Percentiles rank a stretch among this genome's conserved stretches.
These are phyloP conservation scores for Kwoniella sp. DNA, from an alignment of 768 basidiomycete genomes.

Conservation along the genomic window DNA sequence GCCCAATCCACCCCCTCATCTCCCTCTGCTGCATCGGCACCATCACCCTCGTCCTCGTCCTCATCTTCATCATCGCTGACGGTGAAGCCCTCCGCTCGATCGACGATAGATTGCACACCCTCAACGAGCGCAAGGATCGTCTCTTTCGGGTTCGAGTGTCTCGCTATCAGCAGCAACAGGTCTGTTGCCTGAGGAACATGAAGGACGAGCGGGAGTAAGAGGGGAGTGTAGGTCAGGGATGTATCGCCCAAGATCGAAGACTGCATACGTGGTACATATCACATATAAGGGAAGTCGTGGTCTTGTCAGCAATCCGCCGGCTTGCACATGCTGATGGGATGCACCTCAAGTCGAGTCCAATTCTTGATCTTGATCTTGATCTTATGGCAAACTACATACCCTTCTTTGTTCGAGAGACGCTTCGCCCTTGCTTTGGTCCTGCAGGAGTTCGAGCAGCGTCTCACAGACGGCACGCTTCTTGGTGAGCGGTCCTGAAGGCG, in stretches of 20 bases:
- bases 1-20: constrained; percentile 7
- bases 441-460: constrained; percentile 9
- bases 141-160: constrained; percentile 23
- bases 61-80: constrained; percentile 35
- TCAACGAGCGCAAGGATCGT: constrained; percentile 34
- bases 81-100: constrained; percentile 24
- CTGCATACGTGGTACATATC: not conserved
- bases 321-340: no score
- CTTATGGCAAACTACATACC: constrained; percentile 3
- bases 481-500: not conserved
- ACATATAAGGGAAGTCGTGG: not conserved
- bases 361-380: no score
- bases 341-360: no score
- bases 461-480: constrained; percentile 11
- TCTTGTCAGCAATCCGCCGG: no score
- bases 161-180: constrained; percentile 6
- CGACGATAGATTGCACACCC: constrained; percentile 26
- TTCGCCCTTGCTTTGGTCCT: not conserved
- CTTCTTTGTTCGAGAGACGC: not conserved
- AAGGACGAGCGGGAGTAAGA: constrained; percentile 23
- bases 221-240: constrained; percentile 28
- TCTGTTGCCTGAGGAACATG: not conserved
- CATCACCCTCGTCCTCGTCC: constrained; percentile 4
- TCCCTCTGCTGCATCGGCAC: no score
- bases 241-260: constrained; percentile 14